phyloP scores from a whole-genome alignment of 352 stramenopile species.

The Phytophthora quininea region DNA sequence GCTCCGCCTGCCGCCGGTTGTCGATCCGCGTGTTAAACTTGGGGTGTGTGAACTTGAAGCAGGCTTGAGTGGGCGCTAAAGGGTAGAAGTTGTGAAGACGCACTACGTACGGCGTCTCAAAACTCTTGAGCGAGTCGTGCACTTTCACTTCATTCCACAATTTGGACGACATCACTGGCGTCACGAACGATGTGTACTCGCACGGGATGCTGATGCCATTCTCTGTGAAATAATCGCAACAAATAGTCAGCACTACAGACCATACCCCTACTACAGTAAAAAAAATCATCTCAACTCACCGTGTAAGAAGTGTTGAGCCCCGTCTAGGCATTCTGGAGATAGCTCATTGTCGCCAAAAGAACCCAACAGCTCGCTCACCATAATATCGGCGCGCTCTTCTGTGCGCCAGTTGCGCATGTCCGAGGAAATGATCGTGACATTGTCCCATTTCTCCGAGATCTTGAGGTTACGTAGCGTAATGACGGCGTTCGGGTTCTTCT shows the following conservation, averaged over 20 bases:
- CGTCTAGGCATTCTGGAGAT: conserved; percentile 98
- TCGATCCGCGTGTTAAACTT: conserved; percentile 72
- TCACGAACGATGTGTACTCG: conserved; percentile 95
- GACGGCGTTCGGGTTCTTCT: conserved; percentile 99
- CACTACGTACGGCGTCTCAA: conserved; percentile 98
- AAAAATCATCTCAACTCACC: conserved; percentile 33
- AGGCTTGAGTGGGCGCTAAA: conserved; percentile 86
- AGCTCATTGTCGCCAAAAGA: conserved; percentile 99
- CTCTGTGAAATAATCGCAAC: conserved; percentile 34
- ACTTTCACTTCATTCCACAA: conserved; percentile 92
- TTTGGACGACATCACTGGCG: conserved; percentile 94
- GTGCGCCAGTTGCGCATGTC: conserved; percentile 90
- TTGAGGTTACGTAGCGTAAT: conserved; percentile 92
- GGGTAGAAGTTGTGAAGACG: conserved; percentile 92
- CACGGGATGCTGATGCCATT: conserved; percentile 90
- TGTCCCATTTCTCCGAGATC: conserved; percentile 87
- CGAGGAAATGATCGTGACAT: conserved; percentile 81
- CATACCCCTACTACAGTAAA: neutral
- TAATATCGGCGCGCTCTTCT: conserved; percentile 90
- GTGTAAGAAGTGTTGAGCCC: conserved; percentile 92
- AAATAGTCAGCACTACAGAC: conserved; percentile 7
- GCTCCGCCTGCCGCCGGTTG: conserved; percentile 80
- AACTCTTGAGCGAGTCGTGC: conserved; percentile 75
- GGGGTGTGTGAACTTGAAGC: conserved; percentile 96
- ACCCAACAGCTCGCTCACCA: conserved; percentile 96